These are phyloP conservation scores for Porodaedalea pini DNA, from an alignment of 1,284 basidiomycete species.

Conservation along the genomic window DNA sequence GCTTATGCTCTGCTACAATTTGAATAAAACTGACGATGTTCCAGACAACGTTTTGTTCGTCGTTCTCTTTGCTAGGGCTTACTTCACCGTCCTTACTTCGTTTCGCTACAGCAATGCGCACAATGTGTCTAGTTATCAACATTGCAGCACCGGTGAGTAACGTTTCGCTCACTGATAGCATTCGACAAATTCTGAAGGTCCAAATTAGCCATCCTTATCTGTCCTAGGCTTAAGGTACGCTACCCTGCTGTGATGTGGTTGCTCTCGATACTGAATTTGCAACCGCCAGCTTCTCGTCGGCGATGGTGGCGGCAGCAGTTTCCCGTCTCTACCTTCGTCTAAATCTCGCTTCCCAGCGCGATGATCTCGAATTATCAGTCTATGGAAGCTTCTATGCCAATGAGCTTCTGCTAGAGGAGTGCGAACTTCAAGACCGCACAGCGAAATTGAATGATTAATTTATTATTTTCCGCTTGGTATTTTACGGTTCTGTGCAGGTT, in stretches of 20 bases:
- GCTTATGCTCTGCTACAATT: neutral
- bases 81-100: neutral
- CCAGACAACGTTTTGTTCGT: conserved; percentile 6
- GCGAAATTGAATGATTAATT: neutral
- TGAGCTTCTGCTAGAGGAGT: neutral
- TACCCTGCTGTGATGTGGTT: too few relatives aligned
- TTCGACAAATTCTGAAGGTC: neutral
- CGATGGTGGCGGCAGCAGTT: neutral
- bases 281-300: neutral
- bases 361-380: neutral
- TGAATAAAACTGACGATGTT: neutral
- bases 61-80: neutral
- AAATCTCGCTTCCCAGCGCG: neutral
- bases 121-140: neutral
- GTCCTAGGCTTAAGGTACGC: neutral
- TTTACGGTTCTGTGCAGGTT: too few relatives aligned
- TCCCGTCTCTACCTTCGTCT: neutral
- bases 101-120: neutral
- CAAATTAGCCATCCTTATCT: neutral
- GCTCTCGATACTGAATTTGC: neutral
- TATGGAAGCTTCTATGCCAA: neutral
- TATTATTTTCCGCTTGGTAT: too few relatives aligned
- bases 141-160: neutral
- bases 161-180: neutral
- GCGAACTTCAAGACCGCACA: neutral